phyloP scores from a whole-genome alignment of 768 basidiomycete species.

The Steccherinum ochraceum region DNA sequence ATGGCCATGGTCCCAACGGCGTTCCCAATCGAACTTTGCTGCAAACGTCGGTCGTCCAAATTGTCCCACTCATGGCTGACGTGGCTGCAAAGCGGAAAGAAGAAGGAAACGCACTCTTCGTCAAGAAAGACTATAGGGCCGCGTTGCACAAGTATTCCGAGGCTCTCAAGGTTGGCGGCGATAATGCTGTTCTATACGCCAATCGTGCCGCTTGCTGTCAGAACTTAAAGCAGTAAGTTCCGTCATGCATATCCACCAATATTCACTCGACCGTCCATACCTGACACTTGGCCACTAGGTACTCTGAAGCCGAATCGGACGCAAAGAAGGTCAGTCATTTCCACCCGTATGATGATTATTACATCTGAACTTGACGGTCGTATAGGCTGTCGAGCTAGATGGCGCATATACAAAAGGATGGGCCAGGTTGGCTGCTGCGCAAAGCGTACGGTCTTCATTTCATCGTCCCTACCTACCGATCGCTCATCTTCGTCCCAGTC shows the following conservation, averaged over 20 bases:
- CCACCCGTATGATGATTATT: background rate
- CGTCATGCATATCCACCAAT: too few species aligned
- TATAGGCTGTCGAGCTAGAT: constrained; percentile 30
- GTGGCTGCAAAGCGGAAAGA: constrained; percentile 30
- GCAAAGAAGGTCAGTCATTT: background rate
- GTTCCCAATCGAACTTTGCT: too few species aligned
- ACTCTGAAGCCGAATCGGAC: background rate
- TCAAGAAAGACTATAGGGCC: constrained; percentile 24
- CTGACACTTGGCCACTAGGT: too few species aligned
- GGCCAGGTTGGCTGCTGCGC: constrained; percentile 30
- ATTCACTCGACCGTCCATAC: too few species aligned
- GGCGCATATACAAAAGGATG: constrained; percentile 35
- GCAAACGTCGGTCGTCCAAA: too few species aligned
- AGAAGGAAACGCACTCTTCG: constrained; percentile 33
- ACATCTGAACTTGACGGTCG: background rate
- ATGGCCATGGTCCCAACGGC: too few species aligned
- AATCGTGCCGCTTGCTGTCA: constrained; percentile 37
- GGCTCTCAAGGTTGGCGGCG: constrained; percentile 32
- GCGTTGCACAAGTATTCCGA: constrained; percentile 35
- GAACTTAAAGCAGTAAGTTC: constrained; percentile 29
- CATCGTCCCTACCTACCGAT: too few species aligned
- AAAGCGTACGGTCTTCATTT: background rate
- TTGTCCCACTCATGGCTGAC: too few species aligned
- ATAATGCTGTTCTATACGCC: constrained; percentile 34
- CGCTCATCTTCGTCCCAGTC: too few species aligned